Evolutionary conservation across 495 filamentous ascomycete species (phyloP).

Genomic region (Penicillium dipodomyicola): DNA sequence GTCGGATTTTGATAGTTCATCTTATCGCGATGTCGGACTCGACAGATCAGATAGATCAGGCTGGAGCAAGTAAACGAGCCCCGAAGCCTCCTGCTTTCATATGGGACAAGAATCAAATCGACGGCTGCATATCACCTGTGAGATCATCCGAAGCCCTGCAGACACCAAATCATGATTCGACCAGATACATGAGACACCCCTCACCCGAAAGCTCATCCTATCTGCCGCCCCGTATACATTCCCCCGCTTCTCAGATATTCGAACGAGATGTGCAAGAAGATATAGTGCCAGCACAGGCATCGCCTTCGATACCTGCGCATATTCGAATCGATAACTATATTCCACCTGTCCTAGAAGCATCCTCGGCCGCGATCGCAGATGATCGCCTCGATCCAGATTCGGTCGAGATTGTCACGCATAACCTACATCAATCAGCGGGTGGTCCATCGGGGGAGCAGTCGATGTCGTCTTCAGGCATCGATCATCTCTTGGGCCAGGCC

Average conservation of each 20-base stretch:
- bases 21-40: constrained; percentile 9
- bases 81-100: constrained; percentile 23
- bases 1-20: constrained; percentile 2
- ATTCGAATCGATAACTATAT: constrained; percentile 92
- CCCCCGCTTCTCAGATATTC: constrained; percentile 81
- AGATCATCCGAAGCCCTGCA: constrained; percentile 39
- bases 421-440: constrained; percentile 74
- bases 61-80: constrained; percentile 18
- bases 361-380: constrained; percentile 85
- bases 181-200: constrained; percentile 24
- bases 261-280: constrained; percentile 90
- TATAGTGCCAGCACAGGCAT: constrained; percentile 52
- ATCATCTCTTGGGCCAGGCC: constrained; percentile 35
- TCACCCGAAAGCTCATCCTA: constrained; percentile 49
- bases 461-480: constrained; percentile 30
- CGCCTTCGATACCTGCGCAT: constrained; percentile 75
- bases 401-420: constrained; percentile 85
- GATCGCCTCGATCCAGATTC: constrained; percentile 50
- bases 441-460: constrained; percentile 35
- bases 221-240: constrained; percentile 59
- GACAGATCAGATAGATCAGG: constrained; percentile 15
- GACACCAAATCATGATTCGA: constrained; percentile 17
- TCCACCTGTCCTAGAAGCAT: constrained; percentile 83
- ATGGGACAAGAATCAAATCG: constrained; percentile 15
- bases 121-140: constrained; percentile 31